Evolutionary conservation across 768 basidiomycete genomes (phyloP).

Genomic region (Phanerochaete carnosa): DNA sequence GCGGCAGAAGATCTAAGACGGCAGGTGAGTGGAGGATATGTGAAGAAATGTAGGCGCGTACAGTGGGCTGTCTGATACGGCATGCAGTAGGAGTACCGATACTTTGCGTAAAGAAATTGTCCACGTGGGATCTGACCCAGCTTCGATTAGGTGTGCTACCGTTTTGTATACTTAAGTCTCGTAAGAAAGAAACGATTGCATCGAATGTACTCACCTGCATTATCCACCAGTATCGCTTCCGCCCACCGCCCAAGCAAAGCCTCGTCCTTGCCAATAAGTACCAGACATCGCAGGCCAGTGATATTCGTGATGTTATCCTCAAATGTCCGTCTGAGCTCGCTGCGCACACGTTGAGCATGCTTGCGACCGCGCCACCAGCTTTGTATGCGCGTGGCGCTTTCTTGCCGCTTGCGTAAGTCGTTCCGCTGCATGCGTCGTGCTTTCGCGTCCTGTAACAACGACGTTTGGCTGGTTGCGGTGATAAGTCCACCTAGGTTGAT

Average conservation of each 20-base stretch:
- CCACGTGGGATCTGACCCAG: slow-evolving; percentile 44
- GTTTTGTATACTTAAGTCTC: not conserved
- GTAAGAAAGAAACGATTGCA: not conserved
- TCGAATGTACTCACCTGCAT: slow-evolving; percentile 23
- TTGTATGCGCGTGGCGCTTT: slow-evolving; percentile 61
- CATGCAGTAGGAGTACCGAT: slow-evolving; percentile 46
- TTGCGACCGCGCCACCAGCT: slow-evolving; percentile 62
- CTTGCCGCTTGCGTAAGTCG: slow-evolving; percentile 50
- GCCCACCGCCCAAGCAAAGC: slow-evolving; percentile 47
- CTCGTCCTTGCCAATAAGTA: slow-evolving; percentile 54
- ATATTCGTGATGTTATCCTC: slow-evolving; percentile 50
- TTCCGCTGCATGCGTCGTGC: slow-evolving; percentile 56
- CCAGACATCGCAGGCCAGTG: slow-evolving; percentile 60
- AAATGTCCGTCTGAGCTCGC: slow-evolving; percentile 46
- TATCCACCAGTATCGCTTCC: slow-evolving; percentile 26
- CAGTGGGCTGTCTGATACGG: slow-evolving; percentile 47
- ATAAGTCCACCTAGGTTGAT: slow-evolving; percentile 77
- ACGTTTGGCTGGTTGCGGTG: slow-evolving; percentile 45
- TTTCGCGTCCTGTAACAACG: slow-evolving; percentile 63
- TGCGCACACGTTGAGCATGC: slow-evolving; percentile 39
- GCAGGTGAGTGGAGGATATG: not conserved
- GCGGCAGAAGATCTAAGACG: slow-evolving; percentile 44
- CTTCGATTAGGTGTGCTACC: slow-evolving; percentile 16
- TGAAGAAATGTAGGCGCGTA: slow-evolving; percentile 31
- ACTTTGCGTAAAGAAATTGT: slow-evolving; percentile 53